Base-by-base conservation (phyloP, 2,329 filamentous ascomycete genomes). In the Penicillium verrucosum region DNA sequence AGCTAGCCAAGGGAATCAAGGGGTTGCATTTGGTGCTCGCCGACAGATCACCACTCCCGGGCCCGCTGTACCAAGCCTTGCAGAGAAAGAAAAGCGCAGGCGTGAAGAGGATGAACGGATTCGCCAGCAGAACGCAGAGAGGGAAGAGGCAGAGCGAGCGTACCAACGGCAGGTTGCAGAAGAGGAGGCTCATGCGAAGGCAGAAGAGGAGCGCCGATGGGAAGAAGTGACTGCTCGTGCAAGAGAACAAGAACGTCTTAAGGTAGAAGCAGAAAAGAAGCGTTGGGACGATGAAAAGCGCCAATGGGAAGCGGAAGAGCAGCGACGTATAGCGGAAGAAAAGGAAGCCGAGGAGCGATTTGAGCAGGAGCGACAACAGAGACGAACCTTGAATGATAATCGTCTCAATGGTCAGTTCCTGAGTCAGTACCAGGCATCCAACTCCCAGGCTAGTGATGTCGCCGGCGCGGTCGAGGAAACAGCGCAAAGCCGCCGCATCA, bases 1-100 rank as follows among this genome's bases (percentile, higher is more conserved):
- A 47, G 94, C 94, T 27, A 97, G 90, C 68, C 94, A 99, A 73
- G 93, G 91, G 3, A 97, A 96, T 67, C 86, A 97, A 60, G 94
- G 94, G 18, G 91, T 99, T 65, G 86, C 90, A 11, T 97, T 97
- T 74, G 94, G 94, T 54, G 90, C 88, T 18, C 85, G 92, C 66
- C 85, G 94, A 58, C 94, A 99, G 76, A 97, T 99, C 70, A 97
- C 92, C 9, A 91, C 83, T 66, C 85, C 90, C 14, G 82, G 85
- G 32, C 94, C 94, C 5, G 74, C 83, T 44, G 90, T 97, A 10
- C 92, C 92, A 1, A 93, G 81, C 69, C 66, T 92, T 61, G 89
- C 88, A 3, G 92, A 96, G 65, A 97, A 96, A 76, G 89, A 96
- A 73, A 88, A 88, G 43, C 78, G 77, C 62, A 78, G 82, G 46